Conservation (phyloP, 2,329 filamentous ascomycete species). For the Eurotiales sp. region DNA sequence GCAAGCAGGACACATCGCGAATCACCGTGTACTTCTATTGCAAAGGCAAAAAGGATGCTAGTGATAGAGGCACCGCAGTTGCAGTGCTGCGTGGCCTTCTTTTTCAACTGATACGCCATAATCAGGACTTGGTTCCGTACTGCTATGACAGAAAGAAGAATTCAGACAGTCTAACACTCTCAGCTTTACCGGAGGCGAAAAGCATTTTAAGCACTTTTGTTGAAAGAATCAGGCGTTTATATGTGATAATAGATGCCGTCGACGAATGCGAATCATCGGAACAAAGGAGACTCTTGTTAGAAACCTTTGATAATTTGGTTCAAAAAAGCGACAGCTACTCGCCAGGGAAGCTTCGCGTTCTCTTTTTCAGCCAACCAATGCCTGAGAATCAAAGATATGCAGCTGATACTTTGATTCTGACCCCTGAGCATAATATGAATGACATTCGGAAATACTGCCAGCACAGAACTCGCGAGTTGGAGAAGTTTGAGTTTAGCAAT, state of each 20-base stretch:
- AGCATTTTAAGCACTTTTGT: neutral
- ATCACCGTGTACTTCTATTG: slow-evolving; percentile 5
- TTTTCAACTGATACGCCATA: neutral
- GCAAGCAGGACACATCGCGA: neutral
- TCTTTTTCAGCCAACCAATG: slow-evolving; percentile 3
- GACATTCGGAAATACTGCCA: slow-evolving; percentile 8
- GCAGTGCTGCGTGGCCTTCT: slow-evolving; percentile 1
- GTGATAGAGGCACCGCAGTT: slow-evolving; percentile 3
- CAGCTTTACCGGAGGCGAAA: neutral
- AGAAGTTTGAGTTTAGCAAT: slow-evolving; percentile 6
- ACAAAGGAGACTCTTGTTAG: neutral
- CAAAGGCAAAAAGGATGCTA: neutral
- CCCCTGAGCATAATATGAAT: neutral
- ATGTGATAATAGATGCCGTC: slow-evolving; percentile 2
- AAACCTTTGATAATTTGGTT: neutral
- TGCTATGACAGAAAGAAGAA: slow-evolving; percentile 3
- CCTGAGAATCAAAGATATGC: neutral
- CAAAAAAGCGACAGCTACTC: neutral
- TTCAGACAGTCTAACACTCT: neutral
- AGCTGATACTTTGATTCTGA: neutral
- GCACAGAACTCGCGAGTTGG: slow-evolving; percentile 5
- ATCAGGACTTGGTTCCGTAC: slow-evolving; percentile 1
- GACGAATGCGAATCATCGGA: slow-evolving; percentile 4
- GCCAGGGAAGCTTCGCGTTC: slow-evolving; percentile 1
- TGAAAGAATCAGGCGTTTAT: slow-evolving; percentile 2